Evolutionary conservation across 2,329 filamentous ascomycete species (phyloP).

Genomic region (Fonsecaea multimorphosa): DNA sequence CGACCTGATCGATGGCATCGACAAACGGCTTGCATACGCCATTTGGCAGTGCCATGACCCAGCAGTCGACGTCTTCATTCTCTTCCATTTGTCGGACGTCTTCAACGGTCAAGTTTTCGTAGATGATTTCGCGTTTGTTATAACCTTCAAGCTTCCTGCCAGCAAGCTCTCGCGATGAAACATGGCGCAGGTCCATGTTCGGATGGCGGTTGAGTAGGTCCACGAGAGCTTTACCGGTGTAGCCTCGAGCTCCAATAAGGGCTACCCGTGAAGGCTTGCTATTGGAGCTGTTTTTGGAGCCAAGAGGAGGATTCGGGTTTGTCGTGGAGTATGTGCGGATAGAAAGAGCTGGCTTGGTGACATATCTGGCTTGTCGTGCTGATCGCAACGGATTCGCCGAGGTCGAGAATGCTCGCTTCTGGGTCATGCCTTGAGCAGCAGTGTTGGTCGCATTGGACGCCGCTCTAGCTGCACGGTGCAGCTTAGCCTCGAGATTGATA

Average conservation of each 20-base stretch:
- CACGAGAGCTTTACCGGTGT: constrained; percentile 90
- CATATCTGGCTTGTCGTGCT: constrained; percentile 29
- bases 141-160: constrained; percentile 90
- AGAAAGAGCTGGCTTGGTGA: constrained; percentile 42
- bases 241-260: constrained; percentile 89
- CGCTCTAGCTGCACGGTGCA: constrained; percentile 76
- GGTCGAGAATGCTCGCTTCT: constrained; percentile 72
- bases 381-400: constrained; percentile 49
- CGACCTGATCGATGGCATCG: constrained; percentile 78
- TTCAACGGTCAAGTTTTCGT: constrained; percentile 86
- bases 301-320: constrained; percentile 89
- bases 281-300: constrained; percentile 86
- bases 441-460: constrained; percentile 62
- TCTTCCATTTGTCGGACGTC: constrained; percentile 85
- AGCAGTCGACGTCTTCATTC: constrained; percentile 86
- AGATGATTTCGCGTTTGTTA: constrained; percentile 86
- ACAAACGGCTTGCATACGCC: constrained; percentile 93
- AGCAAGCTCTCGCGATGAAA: constrained; percentile 89
- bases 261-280: constrained; percentile 78
- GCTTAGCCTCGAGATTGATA: constrained; percentile 83
- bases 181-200: constrained; percentile 85
- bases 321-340: constrained; percentile 58
- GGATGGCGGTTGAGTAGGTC: constrained; percentile 86
- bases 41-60: constrained; percentile 97
- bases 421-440: constrained; percentile 52